A percentile compares a stretch with the other conserved stretches of the same genome.
These are phyloP conservation scores for Cercospora zeina DNA, from an alignment of 2,329 filamentous ascomycete genomes.

Conservation along the genomic window DNA sequence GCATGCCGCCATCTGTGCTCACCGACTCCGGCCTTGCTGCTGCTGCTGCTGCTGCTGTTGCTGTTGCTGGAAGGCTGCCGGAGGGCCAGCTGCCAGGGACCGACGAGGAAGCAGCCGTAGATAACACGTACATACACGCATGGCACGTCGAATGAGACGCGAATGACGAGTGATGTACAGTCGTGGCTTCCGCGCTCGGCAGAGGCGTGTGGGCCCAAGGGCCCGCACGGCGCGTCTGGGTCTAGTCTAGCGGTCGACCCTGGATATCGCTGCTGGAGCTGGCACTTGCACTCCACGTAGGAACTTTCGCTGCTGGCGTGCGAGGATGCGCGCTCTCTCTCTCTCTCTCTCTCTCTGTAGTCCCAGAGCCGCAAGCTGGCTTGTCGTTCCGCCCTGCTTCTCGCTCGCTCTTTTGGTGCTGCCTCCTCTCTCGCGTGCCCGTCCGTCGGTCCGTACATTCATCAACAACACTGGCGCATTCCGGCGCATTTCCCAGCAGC, in stretches of 20 bases:
- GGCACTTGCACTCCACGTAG: not conserved
- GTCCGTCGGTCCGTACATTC: constrained; percentile 1
- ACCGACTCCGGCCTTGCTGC: constrained; percentile 14
- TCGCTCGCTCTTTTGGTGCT: not conserved
- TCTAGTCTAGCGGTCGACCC: constrained; percentile 2
- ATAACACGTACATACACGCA: too few species aligned
- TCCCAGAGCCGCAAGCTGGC: constrained; percentile 15
- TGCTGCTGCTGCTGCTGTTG: too few species aligned
- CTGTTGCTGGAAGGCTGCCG: too few species aligned
- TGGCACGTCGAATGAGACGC: too few species aligned
- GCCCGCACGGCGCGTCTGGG: not conserved
- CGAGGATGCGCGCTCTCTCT: constrained; percentile 3
- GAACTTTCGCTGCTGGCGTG: not conserved
- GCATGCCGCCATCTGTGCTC: constrained; percentile 7
- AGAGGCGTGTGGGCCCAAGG: not conserved
- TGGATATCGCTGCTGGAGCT: not conserved
- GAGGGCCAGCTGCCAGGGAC: too few species aligned
- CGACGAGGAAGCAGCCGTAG: too few species aligned
- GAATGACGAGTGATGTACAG: not conserved
- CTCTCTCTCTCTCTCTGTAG: not conserved
- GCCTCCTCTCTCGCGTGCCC: not conserved
- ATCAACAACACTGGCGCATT: constrained; percentile 22
- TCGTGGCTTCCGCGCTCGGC: not conserved
- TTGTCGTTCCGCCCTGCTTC: constrained; percentile 8
- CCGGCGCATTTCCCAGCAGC: constrained; percentile 24